Conservation (phyloP, 164 flowering plant genomes). For the Pachysandra terminalis region DNA sequence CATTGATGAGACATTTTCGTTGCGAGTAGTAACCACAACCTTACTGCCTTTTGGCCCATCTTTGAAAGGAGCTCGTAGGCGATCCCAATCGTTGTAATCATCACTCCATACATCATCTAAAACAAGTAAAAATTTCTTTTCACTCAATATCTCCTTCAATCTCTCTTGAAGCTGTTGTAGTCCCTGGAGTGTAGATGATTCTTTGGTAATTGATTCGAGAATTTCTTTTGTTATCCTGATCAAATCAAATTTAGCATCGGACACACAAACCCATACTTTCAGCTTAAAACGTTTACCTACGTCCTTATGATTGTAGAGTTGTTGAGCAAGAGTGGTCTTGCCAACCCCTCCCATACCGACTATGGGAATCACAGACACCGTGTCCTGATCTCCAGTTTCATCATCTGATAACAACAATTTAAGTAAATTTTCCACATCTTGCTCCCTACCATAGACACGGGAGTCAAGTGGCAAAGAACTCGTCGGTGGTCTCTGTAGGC, state of each 20-base stretch:
- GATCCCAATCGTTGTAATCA: not conserved
- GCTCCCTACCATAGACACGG: not conserved
- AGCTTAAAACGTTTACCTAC: not conserved
- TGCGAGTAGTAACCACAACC: not conserved
- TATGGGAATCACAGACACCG: not conserved
- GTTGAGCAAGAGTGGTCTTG: conserved; percentile 1
- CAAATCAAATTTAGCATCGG: not conserved
- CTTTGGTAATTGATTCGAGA: not conserved
- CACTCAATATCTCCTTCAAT: not conserved
- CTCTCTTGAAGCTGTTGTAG: not conserved
- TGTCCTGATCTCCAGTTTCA: not conserved
- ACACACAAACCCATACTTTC: not conserved
- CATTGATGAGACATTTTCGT: not conserved
- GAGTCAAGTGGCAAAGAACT: not conserved
- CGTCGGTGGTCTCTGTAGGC: not conserved
- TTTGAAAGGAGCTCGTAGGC: not conserved
- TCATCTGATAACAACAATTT: not conserved
- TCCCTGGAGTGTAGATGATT: not conserved
- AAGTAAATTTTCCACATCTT: not conserved
- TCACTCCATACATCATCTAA: not conserved
- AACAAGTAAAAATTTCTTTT: not conserved
- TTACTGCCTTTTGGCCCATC: not conserved
- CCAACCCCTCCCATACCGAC: not conserved
- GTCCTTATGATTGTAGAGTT: not conserved
- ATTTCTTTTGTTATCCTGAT: not conserved